Evolutionary conservation across 23 red algal genomes (phyloP).

Genomic region (Pyropia haitanensis): DNA sequence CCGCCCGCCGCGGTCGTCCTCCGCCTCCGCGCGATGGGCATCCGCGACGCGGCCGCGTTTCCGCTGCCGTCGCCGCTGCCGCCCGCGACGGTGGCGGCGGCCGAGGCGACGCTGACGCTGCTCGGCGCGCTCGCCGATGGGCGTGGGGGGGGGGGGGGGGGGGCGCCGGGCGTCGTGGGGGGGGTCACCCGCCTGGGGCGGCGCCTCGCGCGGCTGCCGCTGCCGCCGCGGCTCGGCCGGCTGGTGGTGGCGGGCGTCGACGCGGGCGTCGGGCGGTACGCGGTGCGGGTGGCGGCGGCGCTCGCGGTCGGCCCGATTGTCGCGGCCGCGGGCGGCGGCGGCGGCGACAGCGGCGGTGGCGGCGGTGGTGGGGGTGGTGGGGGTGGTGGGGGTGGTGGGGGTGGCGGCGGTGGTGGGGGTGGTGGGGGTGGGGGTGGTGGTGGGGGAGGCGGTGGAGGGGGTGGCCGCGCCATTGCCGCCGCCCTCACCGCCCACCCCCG

Average conservation of each 20-base stretch:
- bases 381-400: background rate
- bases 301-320: conserved; percentile 44
- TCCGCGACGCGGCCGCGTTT: conserved; percentile 52
- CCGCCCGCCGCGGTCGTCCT: conserved; percentile 74
- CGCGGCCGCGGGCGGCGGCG: background rate
- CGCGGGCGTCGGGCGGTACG: conserved; percentile 34
- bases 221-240: conserved; percentile 50
- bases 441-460: background rate
- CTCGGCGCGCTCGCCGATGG: conserved; percentile 58
- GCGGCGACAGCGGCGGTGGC: background rate
- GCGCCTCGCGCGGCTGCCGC: conserved; percentile 47
- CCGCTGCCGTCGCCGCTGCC: conserved; percentile 64
- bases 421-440: no score
- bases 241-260: conserved; percentile 41
- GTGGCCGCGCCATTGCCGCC: background rate
- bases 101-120: conserved; percentile 23
- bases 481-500: conserved; percentile 4
- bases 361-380: background rate
- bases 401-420: background rate
- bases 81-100: conserved; percentile 16
- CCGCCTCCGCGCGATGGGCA: conserved; percentile 55
- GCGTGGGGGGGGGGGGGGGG: background rate
- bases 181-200: conserved; percentile 44
- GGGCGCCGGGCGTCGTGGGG: background rate
- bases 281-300: conserved; percentile 48